Evolutionary conservation across 768 basidiomycete species (phyloP).

Genomic region (Suillus bovinus): DNA sequence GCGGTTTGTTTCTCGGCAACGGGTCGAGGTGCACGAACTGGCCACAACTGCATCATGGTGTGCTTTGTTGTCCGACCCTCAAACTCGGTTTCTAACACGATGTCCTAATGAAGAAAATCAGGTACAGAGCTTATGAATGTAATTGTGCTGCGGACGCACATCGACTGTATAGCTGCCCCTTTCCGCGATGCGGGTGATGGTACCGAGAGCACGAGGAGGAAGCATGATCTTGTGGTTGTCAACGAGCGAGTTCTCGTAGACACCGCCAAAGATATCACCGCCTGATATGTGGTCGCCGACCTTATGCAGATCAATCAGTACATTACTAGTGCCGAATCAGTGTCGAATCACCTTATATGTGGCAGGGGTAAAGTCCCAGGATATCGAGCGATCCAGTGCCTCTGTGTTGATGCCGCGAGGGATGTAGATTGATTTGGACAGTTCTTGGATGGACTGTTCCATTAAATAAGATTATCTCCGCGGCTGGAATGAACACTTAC

Average conservation of each 20-base stretch:
- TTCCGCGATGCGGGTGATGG: conserved; percentile 90
- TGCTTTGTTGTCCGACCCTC: conserved; percentile 93
- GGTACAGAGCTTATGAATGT: conserved; percentile 3
- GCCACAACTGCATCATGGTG: conserved; percentile 98
- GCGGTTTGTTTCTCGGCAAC: conserved; percentile 95
- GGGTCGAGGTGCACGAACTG: conserved; percentile 95
- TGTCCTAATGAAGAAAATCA: conserved; percentile 55
- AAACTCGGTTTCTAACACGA: conserved; percentile 96
- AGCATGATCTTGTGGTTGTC: conserved; percentile 98
- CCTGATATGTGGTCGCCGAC: conserved; percentile 97
- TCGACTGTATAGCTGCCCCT: conserved; percentile 92
- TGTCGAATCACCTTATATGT: conserved; percentile 61
- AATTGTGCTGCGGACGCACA: conserved; percentile 45
- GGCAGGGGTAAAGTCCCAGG: conserved; percentile 94
- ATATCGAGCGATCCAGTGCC: conserved; percentile 80
- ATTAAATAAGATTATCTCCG: conserved; percentile 10
- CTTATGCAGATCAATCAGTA: conserved; percentile 38
- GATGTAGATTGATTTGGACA: conserved; percentile 99
- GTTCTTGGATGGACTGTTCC: conserved; percentile 82
- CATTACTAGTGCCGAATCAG: conserved; percentile 3
- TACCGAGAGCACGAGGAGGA: conserved; percentile 89
- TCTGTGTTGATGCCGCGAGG: conserved; percentile 99
- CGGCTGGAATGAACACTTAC: conserved; percentile 43
- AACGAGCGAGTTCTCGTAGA: conserved; percentile 97
- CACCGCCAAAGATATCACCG: conserved; percentile 93